Conservation (phyloP, 495 filamentous ascomycete species). For the Penicillium crystallinum region DNA sequence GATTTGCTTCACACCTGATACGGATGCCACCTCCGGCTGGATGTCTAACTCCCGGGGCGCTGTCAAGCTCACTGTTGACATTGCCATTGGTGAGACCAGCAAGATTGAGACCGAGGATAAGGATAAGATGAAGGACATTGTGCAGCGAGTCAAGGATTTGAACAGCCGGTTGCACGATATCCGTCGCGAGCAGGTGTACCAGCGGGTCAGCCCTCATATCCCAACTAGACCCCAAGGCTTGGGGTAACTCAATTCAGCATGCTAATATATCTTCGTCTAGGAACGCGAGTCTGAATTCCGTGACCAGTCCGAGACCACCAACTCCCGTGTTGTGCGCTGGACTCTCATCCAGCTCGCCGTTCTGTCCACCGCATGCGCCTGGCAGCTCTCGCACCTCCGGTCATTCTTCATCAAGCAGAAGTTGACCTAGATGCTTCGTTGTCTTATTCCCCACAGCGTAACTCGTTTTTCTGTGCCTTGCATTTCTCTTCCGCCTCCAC, state of each 20-base stretch:
- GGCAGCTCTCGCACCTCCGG: constrained; percentile 92
- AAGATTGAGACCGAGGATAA: constrained; percentile 93
- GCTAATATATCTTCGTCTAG: constrained; percentile 37
- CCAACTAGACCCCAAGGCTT: neutral
- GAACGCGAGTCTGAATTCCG: constrained; percentile 97
- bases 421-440: constrained; percentile 54
- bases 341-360: constrained; percentile 83
- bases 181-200: constrained; percentile 89
- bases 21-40: constrained; percentile 60
- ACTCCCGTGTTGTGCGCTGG: constrained; percentile 90
- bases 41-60: constrained; percentile 64
- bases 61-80: constrained; percentile 78
- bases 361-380: constrained; percentile 88
- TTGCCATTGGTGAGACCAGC: constrained; percentile 93
- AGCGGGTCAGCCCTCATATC: constrained; percentile 61
- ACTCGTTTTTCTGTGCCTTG: constrained; percentile 11
- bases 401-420: constrained; percentile 99
- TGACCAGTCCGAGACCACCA: constrained; percentile 92
- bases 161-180: constrained; percentile 87
- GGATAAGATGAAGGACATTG: constrained; percentile 87
- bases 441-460: constrained; percentile 10
- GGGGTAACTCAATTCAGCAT: neutral
- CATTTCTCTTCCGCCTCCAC: constrained; percentile 18
- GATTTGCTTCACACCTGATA: constrained; percentile 85
- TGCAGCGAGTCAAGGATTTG: constrained; percentile 82